Conservation (phyloP, 257 asterid species). For the Solanum chiquidenum region DNA sequence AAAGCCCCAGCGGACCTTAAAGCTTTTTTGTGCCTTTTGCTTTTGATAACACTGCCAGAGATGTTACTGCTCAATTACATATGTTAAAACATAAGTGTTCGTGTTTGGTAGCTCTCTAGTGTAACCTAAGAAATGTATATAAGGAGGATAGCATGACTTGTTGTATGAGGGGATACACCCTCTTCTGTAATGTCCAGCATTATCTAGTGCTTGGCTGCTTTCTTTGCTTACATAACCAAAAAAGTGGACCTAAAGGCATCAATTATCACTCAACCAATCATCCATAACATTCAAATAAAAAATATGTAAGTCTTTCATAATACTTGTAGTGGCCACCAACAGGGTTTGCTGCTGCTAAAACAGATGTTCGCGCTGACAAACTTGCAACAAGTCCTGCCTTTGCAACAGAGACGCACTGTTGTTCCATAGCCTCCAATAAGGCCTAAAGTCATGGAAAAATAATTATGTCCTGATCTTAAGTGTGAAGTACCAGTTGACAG, state of each 20-base stretch:
- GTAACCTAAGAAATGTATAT: background rate
- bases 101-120: background rate
- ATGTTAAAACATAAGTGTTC: background rate
- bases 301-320: background rate
- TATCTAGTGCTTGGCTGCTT: background rate
- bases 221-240: background rate
- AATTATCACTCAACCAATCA: background rate
- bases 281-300: background rate
- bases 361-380: slow-evolving; percentile 90
- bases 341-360: slow-evolving; percentile 99
- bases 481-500: slow-evolving; percentile 5
- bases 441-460: slow-evolving; percentile 43
- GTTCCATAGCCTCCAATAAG: slow-evolving; percentile 97
- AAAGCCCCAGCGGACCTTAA: background rate
- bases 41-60: background rate
- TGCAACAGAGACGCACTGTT: slow-evolving; percentile 97
- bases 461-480: slow-evolving; percentile 7
- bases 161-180: background rate
- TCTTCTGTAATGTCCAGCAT: background rate
- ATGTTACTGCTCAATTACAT: background rate
- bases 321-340: slow-evolving; percentile 96
- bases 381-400: slow-evolving; percentile 99
- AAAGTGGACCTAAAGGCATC: background rate
- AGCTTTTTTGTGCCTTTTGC: background rate
- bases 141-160: background rate